These are phyloP conservation scores for Draba incana DNA, from an alignment of 345 rosid genomes.

Conservation along the genomic window DNA sequence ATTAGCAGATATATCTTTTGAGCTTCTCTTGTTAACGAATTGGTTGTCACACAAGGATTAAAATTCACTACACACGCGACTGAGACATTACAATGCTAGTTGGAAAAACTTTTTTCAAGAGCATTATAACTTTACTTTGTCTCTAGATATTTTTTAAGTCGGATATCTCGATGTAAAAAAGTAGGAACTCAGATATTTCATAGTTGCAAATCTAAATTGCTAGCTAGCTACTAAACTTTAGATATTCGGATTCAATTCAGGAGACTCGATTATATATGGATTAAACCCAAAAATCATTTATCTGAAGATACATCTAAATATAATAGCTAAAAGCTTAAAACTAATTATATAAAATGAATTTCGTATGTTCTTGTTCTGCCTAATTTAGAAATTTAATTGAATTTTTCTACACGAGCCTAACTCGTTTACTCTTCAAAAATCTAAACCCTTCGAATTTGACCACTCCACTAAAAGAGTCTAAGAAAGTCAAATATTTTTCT, in stretches of 20 bases:
- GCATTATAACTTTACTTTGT: not conserved
- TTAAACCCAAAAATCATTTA: not conserved
- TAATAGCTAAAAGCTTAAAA: not conserved
- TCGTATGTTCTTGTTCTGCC: slow-evolving; percentile 31
- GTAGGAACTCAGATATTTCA: not conserved
- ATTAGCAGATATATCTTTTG: not conserved
- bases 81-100: slow-evolving; percentile 2
- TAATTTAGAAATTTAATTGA: slow-evolving; percentile 18
- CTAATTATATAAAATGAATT: slow-evolving; percentile 2
- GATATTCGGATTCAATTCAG: no score
- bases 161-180: not conserved
- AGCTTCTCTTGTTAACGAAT: not conserved
- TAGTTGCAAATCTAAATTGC: no score
- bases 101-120: not conserved
- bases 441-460: slow-evolving; percentile 37
- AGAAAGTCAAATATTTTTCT: slow-evolving; percentile 34
- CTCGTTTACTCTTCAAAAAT: slow-evolving; percentile 28
- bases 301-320: not conserved
- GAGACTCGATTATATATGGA: not conserved
- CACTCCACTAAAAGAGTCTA: slow-evolving; percentile 41
- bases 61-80: not conserved
- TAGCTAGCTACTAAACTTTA: no score
- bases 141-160: not conserved
- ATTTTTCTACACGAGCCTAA: slow-evolving; percentile 37
- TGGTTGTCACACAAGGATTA: not conserved